phyloP scores from a whole-genome alignment of 1,139 yeast species.

The Candida sp. region DNA sequence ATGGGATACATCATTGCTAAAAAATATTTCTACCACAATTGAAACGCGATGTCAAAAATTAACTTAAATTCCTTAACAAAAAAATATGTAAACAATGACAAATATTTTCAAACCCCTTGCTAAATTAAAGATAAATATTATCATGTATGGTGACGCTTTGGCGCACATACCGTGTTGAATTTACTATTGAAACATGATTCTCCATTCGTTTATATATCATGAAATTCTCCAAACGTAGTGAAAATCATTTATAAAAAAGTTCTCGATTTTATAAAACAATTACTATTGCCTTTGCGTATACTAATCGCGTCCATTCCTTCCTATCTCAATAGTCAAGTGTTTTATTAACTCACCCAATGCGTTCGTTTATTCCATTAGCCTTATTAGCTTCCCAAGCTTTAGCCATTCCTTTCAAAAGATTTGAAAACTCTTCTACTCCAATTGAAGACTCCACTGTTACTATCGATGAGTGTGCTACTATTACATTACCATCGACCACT shows the following conservation, averaged over 20 bases:
- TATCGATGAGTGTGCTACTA: conserved; percentile 19
- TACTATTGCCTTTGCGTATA: conserved; percentile 18
- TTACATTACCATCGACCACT: conserved; percentile 23
- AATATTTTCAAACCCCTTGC: not conserved
- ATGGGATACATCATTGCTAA: not conserved
- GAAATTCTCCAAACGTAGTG: not conserved
- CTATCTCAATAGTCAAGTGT: not conserved
- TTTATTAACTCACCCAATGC: conserved; percentile 10
- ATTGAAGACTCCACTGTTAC: conserved; percentile 17
- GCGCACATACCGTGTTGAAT: not conserved
- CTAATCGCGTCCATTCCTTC: conserved; percentile 41
- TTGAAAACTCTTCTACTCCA: conserved; percentile 10
- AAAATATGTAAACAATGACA: not conserved
- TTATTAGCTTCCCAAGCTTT: conserved; percentile 17
- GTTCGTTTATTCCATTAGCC: conserved; percentile 11
- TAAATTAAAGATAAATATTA: no score
- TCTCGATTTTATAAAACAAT: not conserved
- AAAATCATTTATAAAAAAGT: no score
- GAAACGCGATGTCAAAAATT: not conserved
- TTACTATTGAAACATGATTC: not conserved
- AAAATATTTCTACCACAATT: not conserved
- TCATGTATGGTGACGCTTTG: not conserved
- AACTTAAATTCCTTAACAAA: no score
- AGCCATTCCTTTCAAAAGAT: conserved; percentile 22
- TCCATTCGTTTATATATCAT: not conserved